Evolutionary conservation across 352 stramenopile genomes (phyloP).

Genomic region (Phytophthora pseudosyringae): DNA sequence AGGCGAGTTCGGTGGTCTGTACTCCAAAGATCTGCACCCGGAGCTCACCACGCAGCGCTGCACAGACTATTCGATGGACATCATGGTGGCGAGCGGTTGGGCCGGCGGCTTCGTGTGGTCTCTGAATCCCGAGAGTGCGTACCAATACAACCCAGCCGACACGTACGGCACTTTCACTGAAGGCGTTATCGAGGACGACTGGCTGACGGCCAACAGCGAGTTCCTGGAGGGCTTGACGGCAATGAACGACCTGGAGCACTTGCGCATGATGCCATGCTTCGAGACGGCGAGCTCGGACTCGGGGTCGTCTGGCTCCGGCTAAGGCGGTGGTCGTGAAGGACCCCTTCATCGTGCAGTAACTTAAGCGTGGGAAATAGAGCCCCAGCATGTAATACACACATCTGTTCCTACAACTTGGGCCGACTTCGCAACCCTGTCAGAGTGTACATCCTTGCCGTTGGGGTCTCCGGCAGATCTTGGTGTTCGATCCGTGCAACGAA

Average conservation of each 20-base stretch:
- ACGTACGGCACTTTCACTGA: conserved; percentile 51
- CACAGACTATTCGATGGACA: conserved; percentile 65
- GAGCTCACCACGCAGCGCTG: conserved; percentile 67
- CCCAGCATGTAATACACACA: conserved; percentile 4
- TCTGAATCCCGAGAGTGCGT: conserved; percentile 73
- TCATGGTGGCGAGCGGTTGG: conserved; percentile 56
- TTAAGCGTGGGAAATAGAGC: neutral
- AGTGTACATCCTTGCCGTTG: too few relatives aligned
- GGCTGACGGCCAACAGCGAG: conserved; percentile 56
- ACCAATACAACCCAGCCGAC: conserved; percentile 65
- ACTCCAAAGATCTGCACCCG: conserved; percentile 54
- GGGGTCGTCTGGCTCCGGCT: conserved; percentile 25
- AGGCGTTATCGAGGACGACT: conserved; percentile 61
- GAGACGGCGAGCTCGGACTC: conserved; percentile 20
- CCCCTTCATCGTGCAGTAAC: conserved; percentile 5
- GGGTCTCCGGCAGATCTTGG: neutral
- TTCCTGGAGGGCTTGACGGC: conserved; percentile 50
- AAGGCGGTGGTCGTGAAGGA: conserved; percentile 1
- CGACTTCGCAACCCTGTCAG: too few relatives aligned
- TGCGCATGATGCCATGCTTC: conserved; percentile 65
- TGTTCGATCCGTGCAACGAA: neutral
- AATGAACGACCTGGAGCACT: conserved; percentile 60
- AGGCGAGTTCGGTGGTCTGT: conserved; percentile 76
- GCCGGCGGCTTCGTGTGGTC: conserved; percentile 77
- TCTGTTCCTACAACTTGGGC: conserved; percentile 1